These are phyloP conservation scores for Trypethelium eluteriae DNA, from an alignment of 495 filamentous ascomycete species.

Conservation along the genomic window DNA sequence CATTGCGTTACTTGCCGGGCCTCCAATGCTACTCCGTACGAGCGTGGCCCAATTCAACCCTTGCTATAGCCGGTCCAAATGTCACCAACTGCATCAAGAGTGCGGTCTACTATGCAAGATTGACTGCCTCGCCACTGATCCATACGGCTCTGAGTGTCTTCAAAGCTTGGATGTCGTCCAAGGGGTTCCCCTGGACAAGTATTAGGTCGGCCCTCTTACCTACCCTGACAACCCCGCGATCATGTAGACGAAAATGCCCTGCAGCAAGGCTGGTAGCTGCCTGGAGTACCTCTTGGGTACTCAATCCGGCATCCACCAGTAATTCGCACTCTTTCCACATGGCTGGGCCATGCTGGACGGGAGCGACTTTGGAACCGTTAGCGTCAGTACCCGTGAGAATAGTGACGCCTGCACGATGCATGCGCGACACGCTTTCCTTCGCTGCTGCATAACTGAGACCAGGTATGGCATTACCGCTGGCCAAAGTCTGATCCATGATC, in stretches of 20 bases:
- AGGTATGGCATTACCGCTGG: neutral
- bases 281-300: slow-evolving; percentile 29
- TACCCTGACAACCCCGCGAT: slow-evolving; percentile 29
- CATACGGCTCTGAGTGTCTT: neutral
- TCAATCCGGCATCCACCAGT: slow-evolving; percentile 23
- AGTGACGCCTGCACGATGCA: neutral
- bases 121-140: neutral
- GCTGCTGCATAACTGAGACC: neutral
- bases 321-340: neutral
- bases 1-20: no score
- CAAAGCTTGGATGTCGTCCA: slow-evolving; percentile 28
- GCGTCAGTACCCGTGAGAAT: neutral
- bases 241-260: slow-evolving; percentile 30
- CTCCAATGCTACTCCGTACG: no score
- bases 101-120: neutral
- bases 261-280: slow-evolving; percentile 31
- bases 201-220: slow-evolving; percentile 33
- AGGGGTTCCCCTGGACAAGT: slow-evolving; percentile 33
- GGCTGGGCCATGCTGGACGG: neutral
- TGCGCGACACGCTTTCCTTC: neutral
- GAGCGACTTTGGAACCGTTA: neutral
- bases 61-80: neutral
- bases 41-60: neutral
- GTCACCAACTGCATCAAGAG: neutral
- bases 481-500: neutral